phyloP scores from a whole-genome alignment of 495 filamentous ascomycete genomes.

The Choiromyces venosus region DNA sequence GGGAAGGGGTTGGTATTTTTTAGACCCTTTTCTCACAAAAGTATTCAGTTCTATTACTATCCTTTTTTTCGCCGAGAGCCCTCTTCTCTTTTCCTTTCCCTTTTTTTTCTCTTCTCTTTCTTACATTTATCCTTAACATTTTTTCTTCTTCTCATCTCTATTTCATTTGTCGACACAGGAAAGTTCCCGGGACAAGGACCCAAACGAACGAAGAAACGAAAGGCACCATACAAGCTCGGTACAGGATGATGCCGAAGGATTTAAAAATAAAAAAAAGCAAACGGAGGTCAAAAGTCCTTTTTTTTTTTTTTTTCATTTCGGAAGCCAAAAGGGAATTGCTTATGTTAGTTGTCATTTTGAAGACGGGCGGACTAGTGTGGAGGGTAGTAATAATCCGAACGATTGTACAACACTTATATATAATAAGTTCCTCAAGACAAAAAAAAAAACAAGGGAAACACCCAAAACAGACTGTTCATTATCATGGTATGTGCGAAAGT shows the following conservation, averaged over 20 bases:
- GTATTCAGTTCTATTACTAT: constrained; percentile 1
- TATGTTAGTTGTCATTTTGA: background rate
- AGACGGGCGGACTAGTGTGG: background rate
- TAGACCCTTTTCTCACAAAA: constrained; percentile 9
- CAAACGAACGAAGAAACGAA: background rate
- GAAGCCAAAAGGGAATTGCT: constrained; percentile 5
- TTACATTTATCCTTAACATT: constrained; percentile 4
- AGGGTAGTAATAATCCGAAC: background rate
- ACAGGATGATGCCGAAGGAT: background rate
- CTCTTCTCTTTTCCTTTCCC: background rate
- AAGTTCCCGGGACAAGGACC: background rate
- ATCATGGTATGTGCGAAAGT: background rate
- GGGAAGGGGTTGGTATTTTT: constrained; percentile 15
- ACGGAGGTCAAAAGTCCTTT: background rate
- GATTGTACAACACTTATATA: constrained; percentile 2
- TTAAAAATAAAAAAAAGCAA: background rate
- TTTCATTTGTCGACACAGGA: background rate
- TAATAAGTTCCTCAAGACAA: background rate
- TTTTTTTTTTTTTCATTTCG: constrained; percentile 8
- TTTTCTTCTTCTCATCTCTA: background rate
- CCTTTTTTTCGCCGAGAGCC: background rate
- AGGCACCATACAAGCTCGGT: background rate
- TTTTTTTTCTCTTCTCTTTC: constrained; percentile 11
- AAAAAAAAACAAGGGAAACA: too few relatives aligned
- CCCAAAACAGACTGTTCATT: background rate